Evolutionary conservation across 306 rosid genomes (phyloP).

Genomic region (Lathyrus tuberosus): DNA sequence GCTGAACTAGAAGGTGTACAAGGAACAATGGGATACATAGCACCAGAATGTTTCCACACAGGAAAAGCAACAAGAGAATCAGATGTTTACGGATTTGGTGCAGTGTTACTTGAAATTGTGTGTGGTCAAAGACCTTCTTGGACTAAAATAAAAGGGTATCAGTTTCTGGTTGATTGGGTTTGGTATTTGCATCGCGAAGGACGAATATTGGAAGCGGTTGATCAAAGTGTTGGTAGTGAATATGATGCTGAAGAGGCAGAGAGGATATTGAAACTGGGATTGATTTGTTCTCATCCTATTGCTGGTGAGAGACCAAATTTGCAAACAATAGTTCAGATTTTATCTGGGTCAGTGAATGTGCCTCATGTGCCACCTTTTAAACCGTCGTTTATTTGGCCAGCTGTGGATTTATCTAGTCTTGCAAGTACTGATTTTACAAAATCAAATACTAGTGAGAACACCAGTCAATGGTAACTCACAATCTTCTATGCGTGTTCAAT

Average conservation of each 20-base stretch:
- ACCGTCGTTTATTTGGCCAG: conserved; percentile 80
- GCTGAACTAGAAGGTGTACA: conserved; percentile 66
- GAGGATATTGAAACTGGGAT: conserved; percentile 63
- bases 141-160: conserved; percentile 55
- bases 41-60: conserved; percentile 82
- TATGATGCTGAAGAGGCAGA: conserved; percentile 61
- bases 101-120: conserved; percentile 64
- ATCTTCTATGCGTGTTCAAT: conserved; percentile 35
- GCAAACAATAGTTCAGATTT: conserved; percentile 61
- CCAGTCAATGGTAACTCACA: conserved; percentile 36
- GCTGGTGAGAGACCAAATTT: conserved; percentile 66
- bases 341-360: conserved; percentile 59
- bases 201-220: conserved; percentile 57
- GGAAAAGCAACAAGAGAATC: conserved; percentile 73
- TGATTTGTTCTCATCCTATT: conserved; percentile 73
- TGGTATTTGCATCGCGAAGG: conserved; percentile 69
- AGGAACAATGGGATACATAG: conserved; percentile 82
- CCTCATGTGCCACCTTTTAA: conserved; percentile 66
- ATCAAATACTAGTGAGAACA: conserved; percentile 28
- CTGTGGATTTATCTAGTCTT: conserved; percentile 40
- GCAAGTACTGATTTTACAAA: conserved; percentile 36
- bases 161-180: conserved; percentile 72
- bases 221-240: conserved; percentile 49
- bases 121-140: conserved; percentile 79
- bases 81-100: conserved; percentile 68